phyloP scores from a whole-genome alignment of 371 early-diverging fungal species.

The Saksenaea vasiformis region DNA sequence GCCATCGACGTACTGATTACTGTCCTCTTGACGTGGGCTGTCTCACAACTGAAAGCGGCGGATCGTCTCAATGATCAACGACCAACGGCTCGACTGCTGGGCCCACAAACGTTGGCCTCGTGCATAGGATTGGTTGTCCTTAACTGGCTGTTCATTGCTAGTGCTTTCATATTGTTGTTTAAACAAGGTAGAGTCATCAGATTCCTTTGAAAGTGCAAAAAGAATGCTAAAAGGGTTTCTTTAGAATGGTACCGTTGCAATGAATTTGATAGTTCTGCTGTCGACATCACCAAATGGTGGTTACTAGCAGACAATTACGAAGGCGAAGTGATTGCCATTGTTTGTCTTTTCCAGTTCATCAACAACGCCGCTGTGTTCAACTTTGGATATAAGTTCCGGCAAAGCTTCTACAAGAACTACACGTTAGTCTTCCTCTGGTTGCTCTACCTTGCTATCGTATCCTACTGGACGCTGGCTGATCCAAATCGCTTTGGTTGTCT shows the following conservation, averaged over 20 bases:
- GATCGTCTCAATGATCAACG: slow-evolving; percentile 52
- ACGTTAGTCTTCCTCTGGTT: slow-evolving; percentile 57
- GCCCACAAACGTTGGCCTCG: slow-evolving; percentile 70
- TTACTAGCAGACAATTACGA: slow-evolving; percentile 81
- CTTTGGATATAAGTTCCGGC: slow-evolving; percentile 71
- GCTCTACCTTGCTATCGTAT: slow-evolving; percentile 54
- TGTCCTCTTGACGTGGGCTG: slow-evolving; percentile 65
- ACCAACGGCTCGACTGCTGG: slow-evolving; percentile 73
- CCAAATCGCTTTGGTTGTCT: slow-evolving; percentile 74
- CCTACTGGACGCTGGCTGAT: slow-evolving; percentile 59
- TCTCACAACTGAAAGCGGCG: slow-evolving; percentile 66
- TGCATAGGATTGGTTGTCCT: slow-evolving; percentile 66
- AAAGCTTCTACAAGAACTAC: slow-evolving; percentile 64
- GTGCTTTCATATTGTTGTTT: slow-evolving; percentile 57
- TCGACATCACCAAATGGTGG: slow-evolving; percentile 80
- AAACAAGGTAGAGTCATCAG: slow-evolving; percentile 39
- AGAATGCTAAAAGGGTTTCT: background rate
- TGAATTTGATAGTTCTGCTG: slow-evolving; percentile 71
- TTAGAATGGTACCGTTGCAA: slow-evolving; percentile 73
- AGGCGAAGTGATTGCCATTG: slow-evolving; percentile 61
- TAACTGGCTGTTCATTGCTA: slow-evolving; percentile 59
- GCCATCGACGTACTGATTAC: slow-evolving; percentile 68
- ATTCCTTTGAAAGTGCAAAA: too few species aligned
- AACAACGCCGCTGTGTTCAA: slow-evolving; percentile 75
- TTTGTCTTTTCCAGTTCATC: slow-evolving; percentile 68